A percentile compares a stretch with the other conserved stretches of the same genome.
Conservation (phyloP, 2,329 filamentous ascomycete species). For the Hymenoscyphus albidus region DNA sequence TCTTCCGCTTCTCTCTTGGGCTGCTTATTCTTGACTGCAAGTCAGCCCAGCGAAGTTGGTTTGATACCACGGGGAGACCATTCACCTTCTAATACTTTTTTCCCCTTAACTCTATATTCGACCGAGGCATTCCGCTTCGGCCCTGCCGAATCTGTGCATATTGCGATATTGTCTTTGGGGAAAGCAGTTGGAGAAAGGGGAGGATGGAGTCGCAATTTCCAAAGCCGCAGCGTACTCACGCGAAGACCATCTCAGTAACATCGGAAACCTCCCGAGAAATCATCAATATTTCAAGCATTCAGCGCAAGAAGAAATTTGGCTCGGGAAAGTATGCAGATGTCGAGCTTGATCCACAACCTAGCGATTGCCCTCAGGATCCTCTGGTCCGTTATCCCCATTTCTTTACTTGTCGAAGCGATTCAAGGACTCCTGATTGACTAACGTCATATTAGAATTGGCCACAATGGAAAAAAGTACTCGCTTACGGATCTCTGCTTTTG, state of each 20-base stretch:
- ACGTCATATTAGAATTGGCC: slow-evolving; percentile 52
- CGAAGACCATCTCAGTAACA: slow-evolving; percentile 11
- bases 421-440: neutral
- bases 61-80: slow-evolving; percentile 8
- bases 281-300: neutral
- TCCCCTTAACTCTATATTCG: neutral
- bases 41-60: slow-evolving; percentile 6
- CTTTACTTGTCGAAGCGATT: neutral
- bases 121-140: neutral
- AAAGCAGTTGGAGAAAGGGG: neutral
- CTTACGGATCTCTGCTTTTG: slow-evolving; percentile 45
- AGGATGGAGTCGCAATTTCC: slow-evolving; percentile 8
- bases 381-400: slow-evolving; percentile 39
- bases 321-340: slow-evolving; percentile 12
- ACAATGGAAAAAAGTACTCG: slow-evolving; percentile 49
- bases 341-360: slow-evolving; percentile 47
- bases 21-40: slow-evolving; percentile 4
- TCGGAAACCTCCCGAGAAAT: slow-evolving; percentile 6
- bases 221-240: slow-evolving; percentile 10
- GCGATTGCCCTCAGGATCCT: slow-evolving; percentile 51
- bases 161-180: neutral
- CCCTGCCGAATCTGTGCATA: neutral
- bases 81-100: neutral
- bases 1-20: neutral
- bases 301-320: slow-evolving; percentile 7